These are phyloP conservation scores for Jaltomata sinuosa DNA, from an alignment of 257 asterid genomes.

Conservation along the genomic window DNA sequence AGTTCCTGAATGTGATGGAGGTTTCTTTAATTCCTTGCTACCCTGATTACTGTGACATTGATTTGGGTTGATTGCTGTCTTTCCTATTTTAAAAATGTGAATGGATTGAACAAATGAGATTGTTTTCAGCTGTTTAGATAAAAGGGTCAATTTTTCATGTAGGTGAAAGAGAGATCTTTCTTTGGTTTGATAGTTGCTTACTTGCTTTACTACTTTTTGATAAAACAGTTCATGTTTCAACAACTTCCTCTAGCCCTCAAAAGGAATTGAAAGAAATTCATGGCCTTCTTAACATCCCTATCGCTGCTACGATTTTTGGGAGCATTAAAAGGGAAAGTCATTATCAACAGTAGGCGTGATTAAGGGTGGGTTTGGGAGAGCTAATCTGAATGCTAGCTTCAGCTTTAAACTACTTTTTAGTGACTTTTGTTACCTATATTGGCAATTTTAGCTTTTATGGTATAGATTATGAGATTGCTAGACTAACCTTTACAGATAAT, in stretches of 20 bases:
- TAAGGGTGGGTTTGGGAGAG: neutral
- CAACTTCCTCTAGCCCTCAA: conserved; percentile 23
- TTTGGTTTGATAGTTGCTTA: conserved; percentile 8
- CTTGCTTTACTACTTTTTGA: conserved; percentile 16
- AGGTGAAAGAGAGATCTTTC: conserved; percentile 11
- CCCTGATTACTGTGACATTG: conserved; percentile 3
- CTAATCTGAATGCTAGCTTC: neutral
- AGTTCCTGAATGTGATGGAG: conserved; percentile 7
- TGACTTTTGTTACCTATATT: neutral
- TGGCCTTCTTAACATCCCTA: conserved; percentile 24
- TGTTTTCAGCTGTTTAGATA: conserved; percentile 15
- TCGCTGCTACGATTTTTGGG: conserved; percentile 31
- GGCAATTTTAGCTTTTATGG: neutral
- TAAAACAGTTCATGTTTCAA: conserved; percentile 12
- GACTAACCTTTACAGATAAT: neutral
- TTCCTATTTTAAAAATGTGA: neutral
- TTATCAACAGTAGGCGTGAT: conserved; percentile 4
- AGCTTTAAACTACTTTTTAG: neutral
- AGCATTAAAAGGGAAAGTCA: conserved; percentile 20
- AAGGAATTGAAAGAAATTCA: conserved; percentile 26
- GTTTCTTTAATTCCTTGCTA: neutral
- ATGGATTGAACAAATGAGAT: conserved; percentile 6
- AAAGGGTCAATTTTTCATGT: conserved; percentile 22
- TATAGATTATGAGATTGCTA: neutral
- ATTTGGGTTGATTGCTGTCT: conserved; percentile 17